These are phyloP conservation scores for Aspergillus sparsus DNA, from an alignment of 495 filamentous ascomycete genomes.

Conservation along the genomic window DNA sequence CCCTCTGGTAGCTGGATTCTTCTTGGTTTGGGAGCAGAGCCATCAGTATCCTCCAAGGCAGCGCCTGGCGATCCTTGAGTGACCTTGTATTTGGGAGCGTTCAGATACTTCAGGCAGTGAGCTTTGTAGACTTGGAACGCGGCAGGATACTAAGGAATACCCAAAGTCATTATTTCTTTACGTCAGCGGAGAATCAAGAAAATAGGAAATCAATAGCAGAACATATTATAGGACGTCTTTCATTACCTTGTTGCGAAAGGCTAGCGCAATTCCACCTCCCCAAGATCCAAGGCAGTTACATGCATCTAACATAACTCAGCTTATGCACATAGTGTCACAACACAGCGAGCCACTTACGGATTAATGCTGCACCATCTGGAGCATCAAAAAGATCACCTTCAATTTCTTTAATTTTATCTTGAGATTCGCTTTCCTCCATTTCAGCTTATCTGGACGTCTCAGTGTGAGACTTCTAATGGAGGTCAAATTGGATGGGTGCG, in stretches of 20 bases:
- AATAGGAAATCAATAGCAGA: neutral
- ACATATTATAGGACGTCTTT: neutral
- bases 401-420: constrained; percentile 29
- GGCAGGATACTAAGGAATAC: constrained; percentile 38
- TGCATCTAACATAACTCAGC: constrained; percentile 37
- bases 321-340: neutral
- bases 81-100: constrained; percentile 10
- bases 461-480: neutral
- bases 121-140: constrained; percentile 39
- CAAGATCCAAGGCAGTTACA: constrained; percentile 49
- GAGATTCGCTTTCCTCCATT: neutral
- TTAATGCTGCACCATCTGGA: constrained; percentile 43
- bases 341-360: constrained; percentile 34
- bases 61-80: constrained; percentile 11
- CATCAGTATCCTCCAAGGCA: neutral
- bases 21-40: constrained; percentile 1
- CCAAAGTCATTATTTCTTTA: too few species aligned
- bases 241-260: constrained; percentile 38
- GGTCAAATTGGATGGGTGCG: neutral
- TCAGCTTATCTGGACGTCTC: neutral
- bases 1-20: constrained; percentile 31
- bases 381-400: constrained; percentile 48
- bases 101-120: constrained; percentile 31
- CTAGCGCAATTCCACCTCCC: constrained; percentile 45
- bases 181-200: neutral